phyloP scores from a whole-genome alignment of 1,284 basidiomycete species.

The Tilletia caries region DNA sequence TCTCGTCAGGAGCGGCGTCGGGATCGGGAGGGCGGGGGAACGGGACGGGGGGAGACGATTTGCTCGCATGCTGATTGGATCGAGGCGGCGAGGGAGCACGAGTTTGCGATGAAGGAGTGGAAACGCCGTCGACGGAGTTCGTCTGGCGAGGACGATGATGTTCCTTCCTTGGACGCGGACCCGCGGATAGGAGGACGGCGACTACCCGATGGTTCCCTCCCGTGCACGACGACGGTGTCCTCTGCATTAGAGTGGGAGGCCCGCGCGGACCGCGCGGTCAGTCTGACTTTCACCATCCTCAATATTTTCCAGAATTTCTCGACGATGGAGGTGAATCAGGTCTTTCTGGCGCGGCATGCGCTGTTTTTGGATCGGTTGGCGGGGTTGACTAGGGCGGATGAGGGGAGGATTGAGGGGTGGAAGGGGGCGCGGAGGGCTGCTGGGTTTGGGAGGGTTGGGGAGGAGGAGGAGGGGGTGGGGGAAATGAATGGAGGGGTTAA shows the following conservation, averaged over 20 bases:
- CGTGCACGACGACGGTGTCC: constrained; percentile 56
- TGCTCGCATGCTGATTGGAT: constrained; percentile 42
- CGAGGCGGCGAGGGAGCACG: constrained; percentile 39
- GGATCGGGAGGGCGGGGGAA: no score
- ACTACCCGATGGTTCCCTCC: no score
- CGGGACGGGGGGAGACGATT: not conserved
- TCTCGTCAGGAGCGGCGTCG: no score
- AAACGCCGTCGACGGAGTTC: constrained; percentile 22
- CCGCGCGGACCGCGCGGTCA: constrained; percentile 55
- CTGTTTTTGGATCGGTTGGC: constrained; percentile 68
- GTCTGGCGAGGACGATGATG: no score
- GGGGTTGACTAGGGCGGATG: constrained; percentile 59
- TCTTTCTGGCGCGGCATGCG: constrained; percentile 66
- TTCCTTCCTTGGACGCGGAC: constrained; percentile 24
- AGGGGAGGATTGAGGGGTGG: constrained; percentile 54
- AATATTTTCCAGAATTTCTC: constrained; percentile 86
- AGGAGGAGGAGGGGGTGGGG: constrained; percentile 11
- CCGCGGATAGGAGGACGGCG: not conserved
- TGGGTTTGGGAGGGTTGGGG: not conserved
- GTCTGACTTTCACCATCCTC: constrained; percentile 68
- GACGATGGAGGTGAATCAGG: constrained; percentile 68
- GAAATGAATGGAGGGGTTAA: constrained; percentile 15
- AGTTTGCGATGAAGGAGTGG: constrained; percentile 38
- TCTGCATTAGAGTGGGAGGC: constrained; percentile 59
- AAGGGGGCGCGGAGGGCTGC: constrained; percentile 19